These are phyloP conservation scores for Dioscorea alata DNA, from an alignment of 106 monocot genomes.

Conservation along the genomic window DNA sequence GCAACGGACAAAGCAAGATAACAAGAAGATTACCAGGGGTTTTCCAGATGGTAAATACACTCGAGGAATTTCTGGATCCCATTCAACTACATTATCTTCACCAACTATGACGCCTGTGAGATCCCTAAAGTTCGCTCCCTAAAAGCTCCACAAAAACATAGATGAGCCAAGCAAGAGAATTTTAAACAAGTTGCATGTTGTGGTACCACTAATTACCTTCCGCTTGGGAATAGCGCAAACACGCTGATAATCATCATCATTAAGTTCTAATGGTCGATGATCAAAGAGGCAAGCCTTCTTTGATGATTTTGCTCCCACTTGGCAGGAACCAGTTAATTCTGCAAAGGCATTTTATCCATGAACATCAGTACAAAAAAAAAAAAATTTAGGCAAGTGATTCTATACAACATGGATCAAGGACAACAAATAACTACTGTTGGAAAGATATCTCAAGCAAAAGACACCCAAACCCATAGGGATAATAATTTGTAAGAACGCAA, in stretches of 20 bases:
- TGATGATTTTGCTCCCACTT: neutral
- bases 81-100: constrained; percentile 25
- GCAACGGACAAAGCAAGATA: neutral
- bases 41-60: constrained; percentile 35
- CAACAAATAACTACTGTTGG: too few relatives aligned
- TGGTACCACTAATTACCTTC: constrained; percentile 17
- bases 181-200: neutral
- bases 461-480: too few relatives aligned
- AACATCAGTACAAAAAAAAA: too few relatives aligned
- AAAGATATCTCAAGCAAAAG: too few relatives aligned
- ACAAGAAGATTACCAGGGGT: constrained; percentile 26
- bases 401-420: too few relatives aligned
- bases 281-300: constrained; percentile 27
- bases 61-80: constrained; percentile 25
- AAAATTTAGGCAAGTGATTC: too few relatives aligned
- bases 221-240: constrained; percentile 33
- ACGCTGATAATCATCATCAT: constrained; percentile 34
- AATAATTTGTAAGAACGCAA: too few relatives aligned
- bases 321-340: constrained; percentile 13
- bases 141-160: neutral
- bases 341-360: too few relatives aligned
- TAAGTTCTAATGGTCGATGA: constrained; percentile 28
- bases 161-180: too few relatives aligned
- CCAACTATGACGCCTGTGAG: constrained; percentile 38
- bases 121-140: constrained; percentile 51